phyloP scores from a whole-genome alignment of 1,139 yeast species.

The Geotrichum klebahnii region DNA sequence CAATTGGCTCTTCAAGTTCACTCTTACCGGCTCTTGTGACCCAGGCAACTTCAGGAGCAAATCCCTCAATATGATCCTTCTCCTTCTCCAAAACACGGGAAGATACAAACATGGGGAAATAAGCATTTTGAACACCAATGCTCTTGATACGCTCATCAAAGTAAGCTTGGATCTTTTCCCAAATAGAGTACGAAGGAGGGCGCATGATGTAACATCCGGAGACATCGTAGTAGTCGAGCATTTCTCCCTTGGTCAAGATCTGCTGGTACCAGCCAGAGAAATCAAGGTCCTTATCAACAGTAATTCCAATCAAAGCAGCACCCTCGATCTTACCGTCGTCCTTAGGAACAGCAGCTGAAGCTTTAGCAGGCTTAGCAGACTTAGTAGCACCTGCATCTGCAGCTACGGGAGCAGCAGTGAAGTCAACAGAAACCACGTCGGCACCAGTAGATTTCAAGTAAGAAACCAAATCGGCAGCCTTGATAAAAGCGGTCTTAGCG shows the following conservation, averaged over 20 bases:
- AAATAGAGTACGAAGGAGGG: conserved; percentile 88
- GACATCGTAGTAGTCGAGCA: conserved; percentile 97
- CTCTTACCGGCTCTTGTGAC: conserved; percentile 93
- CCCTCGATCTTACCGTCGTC: conserved; percentile 59
- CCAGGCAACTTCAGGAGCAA: conserved; percentile 99
- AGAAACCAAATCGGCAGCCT: conserved; percentile 50
- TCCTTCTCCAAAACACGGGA: conserved; percentile 89
- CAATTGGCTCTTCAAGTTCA: conserved; percentile 95
- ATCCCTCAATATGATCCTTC: conserved; percentile 98
- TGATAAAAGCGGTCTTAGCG: conserved; percentile 50
- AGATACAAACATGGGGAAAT: conserved; percentile 98
- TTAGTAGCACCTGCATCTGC: conserved; percentile 35
- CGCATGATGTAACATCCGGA: conserved; percentile 98
- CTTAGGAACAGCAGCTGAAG: conserved; percentile 22
- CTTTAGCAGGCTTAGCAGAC: conserved; percentile 13
- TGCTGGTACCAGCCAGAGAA: conserved; percentile 98
- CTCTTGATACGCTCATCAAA: conserved; percentile 76
- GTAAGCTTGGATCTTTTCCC: conserved; percentile 92
- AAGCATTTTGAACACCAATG: conserved; percentile 89
- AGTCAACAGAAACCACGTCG: conserved; percentile 56
- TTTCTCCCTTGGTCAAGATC: conserved; percentile 90
- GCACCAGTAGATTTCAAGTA: conserved; percentile 58
- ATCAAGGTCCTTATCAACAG: conserved; percentile 85
- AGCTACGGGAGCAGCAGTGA: conserved; percentile 45
- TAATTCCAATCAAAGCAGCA: conserved; percentile 92